Conservation (phyloP, 768 basidiomycete species). For the Tricholoma hemisulphureum region DNA sequence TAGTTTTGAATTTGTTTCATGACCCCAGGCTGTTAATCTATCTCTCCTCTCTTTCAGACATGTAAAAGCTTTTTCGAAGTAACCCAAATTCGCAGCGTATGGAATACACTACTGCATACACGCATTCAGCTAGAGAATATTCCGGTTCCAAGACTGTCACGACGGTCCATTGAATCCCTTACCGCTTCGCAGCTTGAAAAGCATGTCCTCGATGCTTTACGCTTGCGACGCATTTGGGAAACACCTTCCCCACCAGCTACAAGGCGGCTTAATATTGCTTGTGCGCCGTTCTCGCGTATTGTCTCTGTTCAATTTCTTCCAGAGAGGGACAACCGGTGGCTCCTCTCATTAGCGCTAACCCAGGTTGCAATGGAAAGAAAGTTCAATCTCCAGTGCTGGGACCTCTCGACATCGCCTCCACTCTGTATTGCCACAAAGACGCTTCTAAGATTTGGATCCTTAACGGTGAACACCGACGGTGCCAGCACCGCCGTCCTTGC, state of each 20-base stretch:
- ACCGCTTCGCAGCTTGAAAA: slow-evolving; percentile 44
- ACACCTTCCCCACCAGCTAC: slow-evolving; percentile 35
- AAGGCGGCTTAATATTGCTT: slow-evolving; percentile 23
- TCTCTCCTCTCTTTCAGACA: slow-evolving; percentile 35
- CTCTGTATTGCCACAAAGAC: slow-evolving; percentile 43
- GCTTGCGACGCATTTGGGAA: slow-evolving; percentile 51
- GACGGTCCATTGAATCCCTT: slow-evolving; percentile 33
- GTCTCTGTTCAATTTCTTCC: slow-evolving; percentile 50
- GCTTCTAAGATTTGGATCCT: slow-evolving; percentile 37
- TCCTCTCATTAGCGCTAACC: slow-evolving; percentile 44
- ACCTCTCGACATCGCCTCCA: slow-evolving; percentile 34
- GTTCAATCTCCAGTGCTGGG: slow-evolving; percentile 58
- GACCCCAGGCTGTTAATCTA: neutral
- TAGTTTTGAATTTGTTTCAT: neutral
- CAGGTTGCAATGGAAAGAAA: slow-evolving; percentile 13
- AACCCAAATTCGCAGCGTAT: slow-evolving; percentile 49
- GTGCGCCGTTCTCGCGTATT: slow-evolving; percentile 30
- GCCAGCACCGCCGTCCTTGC: slow-evolving; percentile 36
- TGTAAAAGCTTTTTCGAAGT: slow-evolving; percentile 41
- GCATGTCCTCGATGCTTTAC: slow-evolving; percentile 37
- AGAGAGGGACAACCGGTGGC: slow-evolving; percentile 35
- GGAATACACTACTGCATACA: slow-evolving; percentile 43
- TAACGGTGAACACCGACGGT: slow-evolving; percentile 45
- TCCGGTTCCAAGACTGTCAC: slow-evolving; percentile 44
- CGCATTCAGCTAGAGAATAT: slow-evolving; percentile 42